phyloP scores from a whole-genome alignment of 441 rosid genomes.

The Erysimum cheiri region DNA sequence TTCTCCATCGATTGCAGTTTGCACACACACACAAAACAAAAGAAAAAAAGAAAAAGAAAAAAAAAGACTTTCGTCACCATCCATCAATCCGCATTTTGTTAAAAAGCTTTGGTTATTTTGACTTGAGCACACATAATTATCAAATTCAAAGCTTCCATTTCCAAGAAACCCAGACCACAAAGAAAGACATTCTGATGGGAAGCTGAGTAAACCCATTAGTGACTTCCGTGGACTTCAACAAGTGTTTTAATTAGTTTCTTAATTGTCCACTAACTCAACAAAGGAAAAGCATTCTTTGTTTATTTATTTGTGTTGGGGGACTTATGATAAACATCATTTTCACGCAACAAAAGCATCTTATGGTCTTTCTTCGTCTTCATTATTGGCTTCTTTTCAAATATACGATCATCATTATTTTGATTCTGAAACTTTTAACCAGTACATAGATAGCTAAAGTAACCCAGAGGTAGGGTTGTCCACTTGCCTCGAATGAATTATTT shows the following conservation, averaged over 20 bases:
- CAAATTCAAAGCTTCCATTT: background rate
- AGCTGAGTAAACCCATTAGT: background rate
- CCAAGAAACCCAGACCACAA: background rate
- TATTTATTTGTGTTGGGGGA: background rate
- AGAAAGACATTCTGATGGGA: background rate
- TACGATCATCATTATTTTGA: constrained; percentile 32
- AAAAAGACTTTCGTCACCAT: too few relatives aligned
- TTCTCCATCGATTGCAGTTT: too few relatives aligned
- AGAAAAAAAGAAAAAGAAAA: too few relatives aligned
- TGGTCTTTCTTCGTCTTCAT: constrained; percentile 27
- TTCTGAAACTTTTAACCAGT: constrained; percentile 27
- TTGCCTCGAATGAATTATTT: constrained; percentile 30
- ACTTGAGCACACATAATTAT: too few relatives aligned
- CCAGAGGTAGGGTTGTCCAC: constrained; percentile 35
- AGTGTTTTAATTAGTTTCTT: constrained; percentile 6
- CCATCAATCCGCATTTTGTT: too few relatives aligned
- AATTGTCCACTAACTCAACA: constrained; percentile 8
- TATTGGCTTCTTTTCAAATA: constrained; percentile 35
- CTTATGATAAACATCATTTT: constrained; percentile 13
- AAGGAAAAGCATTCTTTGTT: background rate
- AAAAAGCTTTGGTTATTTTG: too few relatives aligned
- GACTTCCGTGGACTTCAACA: background rate
- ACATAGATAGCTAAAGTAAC: constrained; percentile 16
- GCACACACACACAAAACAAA: too few relatives aligned
- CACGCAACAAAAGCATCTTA: constrained; percentile 16